Evolutionary conservation across 768 basidiomycete genomes (phyloP), one percentile per base, ranked within the genome.

Genomic region (Gelatoporia subvermispora): DNA sequence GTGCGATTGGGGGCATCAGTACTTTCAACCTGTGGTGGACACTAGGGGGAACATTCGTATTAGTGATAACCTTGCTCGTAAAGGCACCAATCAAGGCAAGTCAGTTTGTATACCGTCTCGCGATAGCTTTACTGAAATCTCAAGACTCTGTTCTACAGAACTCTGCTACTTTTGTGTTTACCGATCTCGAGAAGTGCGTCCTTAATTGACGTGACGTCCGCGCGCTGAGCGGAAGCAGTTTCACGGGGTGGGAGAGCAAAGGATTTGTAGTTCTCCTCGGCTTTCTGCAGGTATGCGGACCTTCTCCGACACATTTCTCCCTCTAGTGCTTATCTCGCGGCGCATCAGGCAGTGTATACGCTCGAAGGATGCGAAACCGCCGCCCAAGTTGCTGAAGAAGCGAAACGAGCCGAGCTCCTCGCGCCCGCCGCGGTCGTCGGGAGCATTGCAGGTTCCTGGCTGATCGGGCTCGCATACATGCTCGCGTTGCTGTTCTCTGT

Each of bases 331-430:
- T 42, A 4, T 18, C 49, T 22, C 35, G 41, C 22, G 1, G 43
- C n/a, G 4, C 17, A 17, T 31, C 40, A 75, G 72, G 77, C 78
- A 5, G 79, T 81, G 11, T 81, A 81, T 53, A 79, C 79, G 2
- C 69, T 80, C 22, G 79, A 79, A 62, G 79, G 79, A 20, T 80
- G 78, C 58, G 79, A 81, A 57, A 81, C 79, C 4, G 78, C 79
- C 35, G 79, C 80, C n/a, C 79, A 81, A 57, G 73, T 81, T 7
- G 79, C 79, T 4, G 79, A 82, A 60, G 79, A 82, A 59, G 78
- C 78, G 25, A 66, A 71, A 41, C 73, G 74, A 17, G 79, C 79
- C 0, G 76, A 78, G 47, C 50, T 77, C 42, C 74, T 81, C n/a
- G 77, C 79, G 1, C 79, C 79, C 8, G 64, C 79, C 25, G 79